Percentiles rank a stretch among this genome's conserved stretches.
Conservation (phyloP, 768 basidiomycete genomes). For the Hysterangium stoloniferum region DNA sequence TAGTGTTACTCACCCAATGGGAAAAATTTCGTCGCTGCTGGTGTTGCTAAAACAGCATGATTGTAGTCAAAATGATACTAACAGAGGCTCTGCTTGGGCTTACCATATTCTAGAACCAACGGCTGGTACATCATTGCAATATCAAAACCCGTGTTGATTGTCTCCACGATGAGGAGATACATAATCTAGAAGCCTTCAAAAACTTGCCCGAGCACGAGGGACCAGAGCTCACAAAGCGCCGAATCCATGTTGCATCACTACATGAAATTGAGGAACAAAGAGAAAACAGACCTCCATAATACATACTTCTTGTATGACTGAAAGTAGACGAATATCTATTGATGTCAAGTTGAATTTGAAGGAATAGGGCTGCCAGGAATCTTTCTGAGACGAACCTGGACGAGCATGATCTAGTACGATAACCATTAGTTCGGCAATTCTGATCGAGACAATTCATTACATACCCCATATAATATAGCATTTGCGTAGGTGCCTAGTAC, state of each 20-base stretch:
- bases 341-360: background rate
- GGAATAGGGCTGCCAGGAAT: background rate
- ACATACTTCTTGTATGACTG: background rate
- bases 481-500: slow-evolving; percentile 19
- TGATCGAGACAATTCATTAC: background rate
- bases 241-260: slow-evolving; percentile 30
- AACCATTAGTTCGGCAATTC: background rate
- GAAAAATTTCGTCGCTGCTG: background rate
- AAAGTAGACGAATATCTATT: background rate
- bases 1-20: background rate
- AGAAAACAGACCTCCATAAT: background rate
- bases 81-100: background rate
- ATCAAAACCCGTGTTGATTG: slow-evolving; percentile 28
- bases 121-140: slow-evolving; percentile 34
- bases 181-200: slow-evolving; percentile 12
- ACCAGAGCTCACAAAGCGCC: slow-evolving; percentile 23
- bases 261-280: background rate
- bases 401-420: background rate
- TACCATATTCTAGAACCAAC: slow-evolving; percentile 31
- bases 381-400: background rate
- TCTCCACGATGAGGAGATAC: slow-evolving; percentile 31
- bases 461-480: slow-evolving; percentile 17
- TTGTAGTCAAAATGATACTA: background rate
- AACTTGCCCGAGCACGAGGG: background rate
- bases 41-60: background rate